Evolutionary conservation across 1,284 basidiomycete species (phyloP).

Genomic region (Irpex rosettiformis): DNA sequence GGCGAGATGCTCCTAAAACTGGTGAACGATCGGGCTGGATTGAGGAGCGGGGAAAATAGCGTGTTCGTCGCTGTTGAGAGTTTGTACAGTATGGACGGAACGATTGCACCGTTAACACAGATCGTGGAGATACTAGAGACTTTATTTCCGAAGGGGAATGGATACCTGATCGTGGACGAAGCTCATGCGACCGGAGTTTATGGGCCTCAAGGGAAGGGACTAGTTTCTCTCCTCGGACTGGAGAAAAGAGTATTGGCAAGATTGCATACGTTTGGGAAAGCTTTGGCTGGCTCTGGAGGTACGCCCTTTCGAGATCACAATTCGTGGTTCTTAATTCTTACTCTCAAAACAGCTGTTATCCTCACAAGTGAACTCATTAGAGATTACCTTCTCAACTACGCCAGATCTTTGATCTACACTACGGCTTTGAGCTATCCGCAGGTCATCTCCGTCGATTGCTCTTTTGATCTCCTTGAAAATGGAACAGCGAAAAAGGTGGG

Average conservation of each 20-base stretch:
- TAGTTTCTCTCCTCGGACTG: conserved; percentile 60
- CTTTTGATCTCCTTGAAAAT: conserved; percentile 75
- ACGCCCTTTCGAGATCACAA: conserved; percentile 25
- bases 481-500: conserved; percentile 58
- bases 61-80: conserved; percentile 86
- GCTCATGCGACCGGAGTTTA: conserved; percentile 84
- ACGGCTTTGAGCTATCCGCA: conserved; percentile 77
- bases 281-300: conserved; percentile 78
- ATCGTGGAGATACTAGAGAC: conserved; percentile 62
- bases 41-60: conserved; percentile 39
- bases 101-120: conserved; percentile 71
- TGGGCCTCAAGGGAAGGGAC: conserved; percentile 76
- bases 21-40: conserved; percentile 30
- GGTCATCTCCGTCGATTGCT: conserved; percentile 70
- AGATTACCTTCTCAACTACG: conserved; percentile 91
- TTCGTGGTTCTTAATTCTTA: neutral
- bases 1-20: conserved; percentile 40
- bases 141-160: conserved; percentile 58
- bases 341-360: conserved; percentile 60
- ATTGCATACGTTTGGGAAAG: conserved; percentile 71
- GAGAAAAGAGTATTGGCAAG: conserved; percentile 61
- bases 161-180: conserved; percentile 81
- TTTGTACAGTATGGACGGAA: conserved; percentile 96
- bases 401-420: conserved; percentile 87
- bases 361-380: conserved; percentile 71